phyloP scores from a whole-genome alignment of 164 flowering plant species.

The Cinnamomum chago region DNA sequence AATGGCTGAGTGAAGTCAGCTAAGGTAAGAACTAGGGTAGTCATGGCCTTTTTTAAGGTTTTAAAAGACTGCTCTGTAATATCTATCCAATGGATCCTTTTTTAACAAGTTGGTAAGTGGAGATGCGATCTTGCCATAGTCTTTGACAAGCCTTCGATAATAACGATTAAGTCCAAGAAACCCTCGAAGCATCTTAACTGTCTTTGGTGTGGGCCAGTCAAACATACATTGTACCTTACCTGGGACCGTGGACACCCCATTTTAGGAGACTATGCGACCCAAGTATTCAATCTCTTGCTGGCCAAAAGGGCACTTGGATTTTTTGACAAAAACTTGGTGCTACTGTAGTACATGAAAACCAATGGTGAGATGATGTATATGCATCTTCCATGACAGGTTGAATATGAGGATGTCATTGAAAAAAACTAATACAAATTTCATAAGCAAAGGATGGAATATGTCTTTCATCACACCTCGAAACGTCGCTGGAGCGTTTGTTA shows the following conservation, averaged over 20 bases:
- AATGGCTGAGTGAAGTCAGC: not conserved
- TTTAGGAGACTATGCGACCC: not conserved
- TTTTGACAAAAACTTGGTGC: slow-evolving; percentile 1
- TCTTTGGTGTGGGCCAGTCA: not conserved
- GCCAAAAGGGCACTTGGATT: slow-evolving; percentile 2
- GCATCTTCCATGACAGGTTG: not conserved
- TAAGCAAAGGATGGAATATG: no score
- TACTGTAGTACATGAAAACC: not conserved
- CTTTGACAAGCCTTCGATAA: not conserved
- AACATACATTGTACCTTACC: slow-evolving; percentile 1
- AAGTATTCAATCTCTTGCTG: slow-evolving; percentile 4
- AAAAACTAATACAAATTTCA: no score
- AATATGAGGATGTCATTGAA: not conserved
- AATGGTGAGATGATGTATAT: not conserved
- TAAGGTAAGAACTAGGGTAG: not conserved
- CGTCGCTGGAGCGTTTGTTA: no score
- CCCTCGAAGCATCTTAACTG: not conserved
- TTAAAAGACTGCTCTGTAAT: not conserved
- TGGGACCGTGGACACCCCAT: not conserved
- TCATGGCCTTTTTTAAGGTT: not conserved
- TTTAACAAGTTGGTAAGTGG: not conserved
- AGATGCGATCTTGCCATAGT: not conserved
- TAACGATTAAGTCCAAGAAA: not conserved
- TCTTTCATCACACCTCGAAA: no score
- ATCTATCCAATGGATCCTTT: not conserved